phyloP scores from a whole-genome alignment of 208 protist species.

The Trichomonas gallinae region DNA sequence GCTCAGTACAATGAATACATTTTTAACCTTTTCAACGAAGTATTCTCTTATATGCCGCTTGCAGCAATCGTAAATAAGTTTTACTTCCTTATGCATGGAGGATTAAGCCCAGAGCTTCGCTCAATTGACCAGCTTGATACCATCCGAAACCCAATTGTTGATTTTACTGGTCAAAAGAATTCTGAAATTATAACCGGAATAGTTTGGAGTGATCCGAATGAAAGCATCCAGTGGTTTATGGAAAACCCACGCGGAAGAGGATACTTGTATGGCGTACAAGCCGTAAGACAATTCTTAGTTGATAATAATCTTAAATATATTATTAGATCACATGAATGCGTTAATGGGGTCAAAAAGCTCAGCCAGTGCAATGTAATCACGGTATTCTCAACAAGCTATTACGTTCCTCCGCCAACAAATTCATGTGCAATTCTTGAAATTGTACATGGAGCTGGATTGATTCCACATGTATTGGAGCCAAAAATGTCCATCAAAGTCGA shows the following conservation, averaged over 20 bases:
- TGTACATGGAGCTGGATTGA: too few relatives aligned
- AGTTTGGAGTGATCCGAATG: not conserved
- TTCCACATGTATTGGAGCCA: too few relatives aligned
- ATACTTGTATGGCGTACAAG: not conserved
- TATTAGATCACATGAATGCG: not conserved
- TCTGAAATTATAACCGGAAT: too few relatives aligned
- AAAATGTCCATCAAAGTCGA: too few relatives aligned
- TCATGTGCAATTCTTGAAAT: too few relatives aligned
- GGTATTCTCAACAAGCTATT: not conserved
- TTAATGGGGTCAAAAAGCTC: not conserved
- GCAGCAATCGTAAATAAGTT: not conserved
- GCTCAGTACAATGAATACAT: not conserved
- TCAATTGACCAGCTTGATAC: not conserved
- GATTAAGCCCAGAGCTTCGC: not conserved
- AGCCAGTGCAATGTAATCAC: not conserved
- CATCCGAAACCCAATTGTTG: not conserved
- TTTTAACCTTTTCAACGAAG: not conserved
- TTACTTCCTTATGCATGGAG: not conserved
- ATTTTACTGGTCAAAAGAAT: not conserved
- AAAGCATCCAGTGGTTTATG: not conserved
- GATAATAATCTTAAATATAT: not conserved
- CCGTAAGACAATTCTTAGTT: not conserved
- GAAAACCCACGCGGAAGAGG: not conserved
- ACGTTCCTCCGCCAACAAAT: too few relatives aligned
- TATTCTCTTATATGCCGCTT: not conserved